Evolutionary conservation across 495 filamentous ascomycete genomes (phyloP).

Genomic region (Clavariopsis aquatica): DNA sequence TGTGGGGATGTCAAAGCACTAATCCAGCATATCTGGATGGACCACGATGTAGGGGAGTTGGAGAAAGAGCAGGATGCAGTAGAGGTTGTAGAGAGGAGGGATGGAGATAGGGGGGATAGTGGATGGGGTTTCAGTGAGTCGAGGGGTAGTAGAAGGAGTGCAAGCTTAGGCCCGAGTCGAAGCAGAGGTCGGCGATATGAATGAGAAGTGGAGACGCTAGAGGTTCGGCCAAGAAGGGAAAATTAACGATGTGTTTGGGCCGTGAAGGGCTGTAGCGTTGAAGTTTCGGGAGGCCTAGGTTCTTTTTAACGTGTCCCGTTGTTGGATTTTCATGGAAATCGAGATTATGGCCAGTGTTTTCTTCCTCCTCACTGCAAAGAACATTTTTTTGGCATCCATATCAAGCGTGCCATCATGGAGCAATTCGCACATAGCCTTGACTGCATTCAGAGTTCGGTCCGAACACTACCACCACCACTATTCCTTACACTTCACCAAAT

Average conservation of each 20-base stretch:
- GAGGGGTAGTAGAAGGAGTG: conserved; percentile 17
- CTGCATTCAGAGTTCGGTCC: too few species aligned
- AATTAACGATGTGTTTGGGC: background rate
- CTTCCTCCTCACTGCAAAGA: too few species aligned
- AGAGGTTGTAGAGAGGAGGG: conserved; percentile 21
- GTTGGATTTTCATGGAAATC: too few species aligned
- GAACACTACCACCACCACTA: too few species aligned
- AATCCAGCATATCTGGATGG: conserved; percentile 33
- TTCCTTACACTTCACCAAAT: too few species aligned
- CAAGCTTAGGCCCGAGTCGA: conserved; percentile 21
- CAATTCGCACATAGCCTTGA: too few species aligned
- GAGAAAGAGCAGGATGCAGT: conserved; percentile 27
- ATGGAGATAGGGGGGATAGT: conserved; percentile 20
- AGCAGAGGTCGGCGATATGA: background rate
- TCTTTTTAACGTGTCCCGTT: background rate
- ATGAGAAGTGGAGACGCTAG: conserved; percentile 23
- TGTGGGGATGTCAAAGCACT: conserved; percentile 37
- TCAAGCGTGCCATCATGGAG: too few species aligned
- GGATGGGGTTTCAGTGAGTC: conserved; percentile 11
- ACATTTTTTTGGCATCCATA: too few species aligned
- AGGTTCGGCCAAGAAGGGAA: conserved; percentile 1
- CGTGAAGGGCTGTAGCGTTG: background rate
- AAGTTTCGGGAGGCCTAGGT: background rate
- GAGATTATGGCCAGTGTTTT: too few species aligned
- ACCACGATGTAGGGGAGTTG: conserved; percentile 29